Evolutionary conservation across 164 flowering plant species (phyloP).

Genomic region (Piper longum): DNA sequence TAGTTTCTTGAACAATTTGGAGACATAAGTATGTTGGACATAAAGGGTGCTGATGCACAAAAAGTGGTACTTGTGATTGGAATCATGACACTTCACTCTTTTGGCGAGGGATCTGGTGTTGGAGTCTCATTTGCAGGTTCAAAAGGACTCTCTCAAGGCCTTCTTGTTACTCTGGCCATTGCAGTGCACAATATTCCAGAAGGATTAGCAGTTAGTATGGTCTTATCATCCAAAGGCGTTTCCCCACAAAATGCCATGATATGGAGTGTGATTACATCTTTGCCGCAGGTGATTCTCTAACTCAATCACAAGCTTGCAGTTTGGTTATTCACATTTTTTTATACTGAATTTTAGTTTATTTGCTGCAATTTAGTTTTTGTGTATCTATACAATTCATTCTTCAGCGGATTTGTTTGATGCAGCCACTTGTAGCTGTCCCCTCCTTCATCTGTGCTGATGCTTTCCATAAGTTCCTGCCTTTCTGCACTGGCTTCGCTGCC

Average conservation of each 20-base stretch:
- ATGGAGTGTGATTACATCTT: slow-evolving; percentile 95
- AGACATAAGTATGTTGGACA: slow-evolving; percentile 96
- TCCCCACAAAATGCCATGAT: slow-evolving; percentile 96
- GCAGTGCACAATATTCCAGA: slow-evolving; percentile 99
- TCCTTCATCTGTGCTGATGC: slow-evolving; percentile 97
- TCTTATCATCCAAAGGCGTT: slow-evolving; percentile 92
- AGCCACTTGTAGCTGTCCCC: slow-evolving; percentile 98
- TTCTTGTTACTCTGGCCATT: slow-evolving; percentile 86
- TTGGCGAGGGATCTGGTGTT: slow-evolving; percentile 99
- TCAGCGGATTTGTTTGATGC: slow-evolving; percentile 10
- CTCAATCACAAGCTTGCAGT: not conserved
- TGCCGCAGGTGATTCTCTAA: slow-evolving; percentile 64
- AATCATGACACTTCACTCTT: slow-evolving; percentile 98
- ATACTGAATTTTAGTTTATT: not conserved
- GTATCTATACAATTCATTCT: not conserved
- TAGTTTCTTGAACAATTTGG: slow-evolving; percentile 93
- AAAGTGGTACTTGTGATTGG: slow-evolving; percentile 93
- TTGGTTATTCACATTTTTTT: not conserved
- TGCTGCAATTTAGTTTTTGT: not conserved
- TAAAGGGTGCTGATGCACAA: slow-evolving; percentile 94
- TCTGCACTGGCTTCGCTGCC: slow-evolving; percentile 97
- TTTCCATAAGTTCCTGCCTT: slow-evolving; percentile 78
- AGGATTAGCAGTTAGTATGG: slow-evolving; percentile 98
- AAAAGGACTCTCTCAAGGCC: slow-evolving; percentile 93
- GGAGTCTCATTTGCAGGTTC: slow-evolving; percentile 99